Evolutionary conservation across 139 green algal genomes (phyloP).

Genomic region (Astrephomene gubernaculifera): DNA sequence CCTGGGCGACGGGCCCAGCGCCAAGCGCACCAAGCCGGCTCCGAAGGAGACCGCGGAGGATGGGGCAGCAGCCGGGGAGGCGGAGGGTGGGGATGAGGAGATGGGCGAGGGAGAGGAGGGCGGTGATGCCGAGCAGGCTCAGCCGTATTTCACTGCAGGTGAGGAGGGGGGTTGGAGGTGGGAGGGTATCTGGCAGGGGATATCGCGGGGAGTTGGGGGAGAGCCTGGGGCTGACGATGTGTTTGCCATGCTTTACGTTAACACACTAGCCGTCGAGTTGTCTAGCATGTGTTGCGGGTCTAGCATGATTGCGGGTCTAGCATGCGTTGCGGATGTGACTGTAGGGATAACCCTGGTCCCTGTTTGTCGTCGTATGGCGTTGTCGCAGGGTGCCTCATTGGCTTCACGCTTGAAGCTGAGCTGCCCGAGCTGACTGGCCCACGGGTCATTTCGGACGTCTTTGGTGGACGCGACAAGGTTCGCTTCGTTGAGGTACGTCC

Average conservation of each 20-base stretch:
- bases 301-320: too few species aligned
- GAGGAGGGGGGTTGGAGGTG: neutral
- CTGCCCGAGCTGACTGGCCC: constrained; percentile 52
- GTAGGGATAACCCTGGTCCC: too few species aligned
- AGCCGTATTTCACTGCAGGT: constrained; percentile 35
- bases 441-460: constrained; percentile 58
- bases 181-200: too few species aligned
- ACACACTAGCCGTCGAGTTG: too few species aligned
- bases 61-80: neutral
- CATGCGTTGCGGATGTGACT: too few species aligned
- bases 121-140: constrained; percentile 10
- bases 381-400: constrained; percentile 54
- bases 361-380: too few species aligned
- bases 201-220: too few species aligned
- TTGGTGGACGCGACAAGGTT: constrained; percentile 65
- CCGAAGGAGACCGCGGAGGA: neutral
- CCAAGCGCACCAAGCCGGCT: neutral
- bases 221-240: too few species aligned
- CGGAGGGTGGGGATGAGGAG: constrained; percentile 8
- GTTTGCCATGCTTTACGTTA: too few species aligned
- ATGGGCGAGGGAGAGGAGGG: constrained; percentile 14
- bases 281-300: too few species aligned
- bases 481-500: constrained; percentile 64
- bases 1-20: constrained; percentile 9
- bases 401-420: constrained; percentile 58